Evolutionary conservation across 805 yeast genomes (phyloP).

Genomic region (Metschnikowia kofuensis): DNA sequence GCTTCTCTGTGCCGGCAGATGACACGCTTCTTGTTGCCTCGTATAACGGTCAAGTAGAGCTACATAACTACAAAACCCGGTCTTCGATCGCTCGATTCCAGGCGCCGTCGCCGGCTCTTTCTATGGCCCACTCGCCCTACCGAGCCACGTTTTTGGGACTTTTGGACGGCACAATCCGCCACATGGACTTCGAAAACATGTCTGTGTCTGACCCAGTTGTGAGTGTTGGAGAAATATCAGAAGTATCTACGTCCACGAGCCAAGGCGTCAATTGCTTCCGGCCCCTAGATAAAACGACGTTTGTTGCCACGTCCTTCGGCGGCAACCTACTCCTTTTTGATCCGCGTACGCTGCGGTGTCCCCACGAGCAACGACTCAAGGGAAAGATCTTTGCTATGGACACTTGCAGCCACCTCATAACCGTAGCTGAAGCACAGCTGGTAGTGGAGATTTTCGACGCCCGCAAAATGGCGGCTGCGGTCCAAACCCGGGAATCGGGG

Average conservation of each 20-base stretch:
- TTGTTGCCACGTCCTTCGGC: slow-evolving; percentile 18
- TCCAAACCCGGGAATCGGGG: slow-evolving; percentile 58
- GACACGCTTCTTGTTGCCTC: slow-evolving; percentile 13
- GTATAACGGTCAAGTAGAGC: slow-evolving; percentile 9
- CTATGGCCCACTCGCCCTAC: slow-evolving; percentile 26
- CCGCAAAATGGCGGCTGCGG: slow-evolving; percentile 43
- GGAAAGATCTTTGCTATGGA: slow-evolving; percentile 66
- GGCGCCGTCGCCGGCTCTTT: slow-evolving; percentile 23
- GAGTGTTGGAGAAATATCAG: background rate
- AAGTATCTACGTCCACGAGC: background rate
- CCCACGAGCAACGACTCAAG: slow-evolving; percentile 23
- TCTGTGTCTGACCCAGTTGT: slow-evolving; percentile 8
- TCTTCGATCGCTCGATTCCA: slow-evolving; percentile 4
- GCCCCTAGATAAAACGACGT: slow-evolving; percentile 6
- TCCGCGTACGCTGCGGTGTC: slow-evolving; percentile 10
- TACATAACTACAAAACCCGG: slow-evolving; percentile 9
- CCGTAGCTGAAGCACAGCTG: slow-evolving; percentile 54
- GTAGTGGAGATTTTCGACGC: slow-evolving; percentile 57
- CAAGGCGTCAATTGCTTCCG: slow-evolving; percentile 19
- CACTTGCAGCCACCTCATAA: slow-evolving; percentile 39
- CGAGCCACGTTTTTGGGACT: slow-evolving; percentile 45
- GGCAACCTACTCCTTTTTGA: slow-evolving; percentile 14
- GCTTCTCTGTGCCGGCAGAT: slow-evolving; percentile 10
- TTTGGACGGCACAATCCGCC: slow-evolving; percentile 52
- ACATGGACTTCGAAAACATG: slow-evolving; percentile 49